Evolutionary conservation across 2,329 filamentous ascomycete genomes (phyloP), one percentile per base, ranked within the genome.

Genomic region (Alternaria conjuncta): DNA sequence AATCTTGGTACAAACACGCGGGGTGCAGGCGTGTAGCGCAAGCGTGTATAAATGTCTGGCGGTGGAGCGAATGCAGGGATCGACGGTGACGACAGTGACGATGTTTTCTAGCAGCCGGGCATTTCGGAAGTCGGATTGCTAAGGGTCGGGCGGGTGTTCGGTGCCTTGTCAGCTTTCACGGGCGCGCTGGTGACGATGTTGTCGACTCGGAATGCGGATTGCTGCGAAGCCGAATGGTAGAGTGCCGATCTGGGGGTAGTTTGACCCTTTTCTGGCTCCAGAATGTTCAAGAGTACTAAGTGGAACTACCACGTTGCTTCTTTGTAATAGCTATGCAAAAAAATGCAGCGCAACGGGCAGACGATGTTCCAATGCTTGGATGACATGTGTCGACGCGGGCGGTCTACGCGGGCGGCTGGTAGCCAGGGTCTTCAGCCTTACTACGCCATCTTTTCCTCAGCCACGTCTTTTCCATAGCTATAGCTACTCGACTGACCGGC

Each of bases 371-470:
- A 53, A 53, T 47, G 36, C 30, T 20, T 43, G 49, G 43, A 47
- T 62, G 54, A 32, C 56, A 63, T 53, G 49, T 50, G 25, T 44
- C 60, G 20, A 43, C 56, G 49, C 59, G 47, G 32, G 30, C 49
- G 57, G 49, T 32, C 45, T 47, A 60, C 46, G 54, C 58, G 45
- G 26, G 60, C 60, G 60, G 60, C 60, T 62, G 60, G 60, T 55
- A 62, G 51, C 50, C 57, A 54, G 57, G 57, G 57, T 60, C 28
- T 43, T 60, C 61, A 63, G 61, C 61, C 61, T 60, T 63, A 41
- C 36, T 3, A 60, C 36, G 51, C 61, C 61, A 63, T 53, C 49
- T 53, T 53, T 41, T 25, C 44, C 20, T 60, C 61, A 63, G 61
- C 61, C 61, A 63, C 61, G 21, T 44, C 18, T 41, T 41, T 41